Conservation (phyloP, 192 early-diverging fungal species). For the Funneliformis mosseae region DNA sequence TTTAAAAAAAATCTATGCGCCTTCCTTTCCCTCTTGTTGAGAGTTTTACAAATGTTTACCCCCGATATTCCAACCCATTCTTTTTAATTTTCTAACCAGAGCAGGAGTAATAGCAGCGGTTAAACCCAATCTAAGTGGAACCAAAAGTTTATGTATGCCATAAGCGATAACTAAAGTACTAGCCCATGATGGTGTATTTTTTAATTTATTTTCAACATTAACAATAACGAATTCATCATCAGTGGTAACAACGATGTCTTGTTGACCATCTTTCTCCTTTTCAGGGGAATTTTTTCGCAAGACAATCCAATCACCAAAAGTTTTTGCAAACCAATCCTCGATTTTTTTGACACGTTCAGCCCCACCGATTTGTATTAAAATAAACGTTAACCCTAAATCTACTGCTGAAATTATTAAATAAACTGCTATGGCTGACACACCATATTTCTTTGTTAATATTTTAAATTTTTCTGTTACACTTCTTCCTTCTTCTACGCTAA, state of each 20-base stretch:
- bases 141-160: slow-evolving; percentile 62
- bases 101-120: slow-evolving; percentile 58
- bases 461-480: slow-evolving; percentile 36
- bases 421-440: slow-evolving; percentile 50
- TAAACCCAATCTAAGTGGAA: slow-evolving; percentile 56
- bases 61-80: slow-evolving; percentile 49
- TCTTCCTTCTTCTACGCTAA: neutral
- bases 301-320: slow-evolving; percentile 37
- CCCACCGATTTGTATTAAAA: slow-evolving; percentile 47
- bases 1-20: no score
- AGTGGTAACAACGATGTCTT: neutral
- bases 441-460: slow-evolving; percentile 53
- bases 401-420: slow-evolving; percentile 50
- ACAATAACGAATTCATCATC: slow-evolving; percentile 31
- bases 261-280: neutral
- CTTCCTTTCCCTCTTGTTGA: neutral
- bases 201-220: slow-evolving; percentile 32
- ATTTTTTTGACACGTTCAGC: slow-evolving; percentile 49
- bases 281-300: slow-evolving; percentile 35
- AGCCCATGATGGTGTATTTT: slow-evolving; percentile 45
- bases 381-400: slow-evolving; percentile 54
- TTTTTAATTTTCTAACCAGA: slow-evolving; percentile 49
- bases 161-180: slow-evolving; percentile 61
- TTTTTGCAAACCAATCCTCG: slow-evolving; percentile 49
- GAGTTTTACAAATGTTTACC: neutral